Evolutionary conservation across 805 yeast species (phyloP).

Genomic region (Kazachstania viticola): DNA sequence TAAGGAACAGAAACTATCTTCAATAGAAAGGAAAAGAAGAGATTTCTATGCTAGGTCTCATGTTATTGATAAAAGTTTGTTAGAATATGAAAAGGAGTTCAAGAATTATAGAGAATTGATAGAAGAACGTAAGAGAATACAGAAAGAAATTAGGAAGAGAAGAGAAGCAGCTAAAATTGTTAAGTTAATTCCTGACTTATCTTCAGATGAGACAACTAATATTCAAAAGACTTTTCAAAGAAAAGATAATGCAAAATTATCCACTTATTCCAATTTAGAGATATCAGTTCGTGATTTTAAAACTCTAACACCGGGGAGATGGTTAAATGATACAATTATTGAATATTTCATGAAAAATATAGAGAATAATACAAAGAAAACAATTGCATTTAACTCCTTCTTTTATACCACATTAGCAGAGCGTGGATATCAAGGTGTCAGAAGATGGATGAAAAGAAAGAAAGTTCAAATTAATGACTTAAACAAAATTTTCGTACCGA

Average conservation of each 20-base stretch:
- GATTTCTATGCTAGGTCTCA: conserved; percentile 11
- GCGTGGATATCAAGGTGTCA: conserved; percentile 73
- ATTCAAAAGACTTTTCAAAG: conserved; percentile 22
- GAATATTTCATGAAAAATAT: conserved; percentile 56
- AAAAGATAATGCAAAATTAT: conserved; percentile 17
- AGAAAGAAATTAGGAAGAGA: conserved; percentile 22
- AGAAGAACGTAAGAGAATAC: conserved; percentile 31
- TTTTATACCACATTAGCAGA: conserved; percentile 62
- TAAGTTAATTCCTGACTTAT: conserved; percentile 19
- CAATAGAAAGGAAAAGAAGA: conserved; percentile 17
- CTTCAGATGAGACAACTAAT: conserved; percentile 12
- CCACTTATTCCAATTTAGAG: conserved; percentile 38
- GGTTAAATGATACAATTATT: conserved; percentile 89
- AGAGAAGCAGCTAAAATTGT: conserved; percentile 8
- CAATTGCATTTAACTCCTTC: conserved; percentile 77
- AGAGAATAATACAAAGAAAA: conserved; percentile 26
- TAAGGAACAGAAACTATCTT: conserved; percentile 17
- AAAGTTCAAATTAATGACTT: conserved; percentile 53
- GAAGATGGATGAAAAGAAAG: conserved; percentile 73
- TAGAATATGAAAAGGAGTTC: conserved; percentile 28
- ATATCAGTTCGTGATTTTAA: conserved; percentile 54
- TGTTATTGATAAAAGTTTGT: conserved; percentile 19
- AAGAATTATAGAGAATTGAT: conserved; percentile 34
- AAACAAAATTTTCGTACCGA: conserved; percentile 66
- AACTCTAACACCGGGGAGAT: conserved; percentile 56